These are phyloP conservation scores for Raffaelea arxii DNA, from an alignment of 2,329 filamentous ascomycete species.

Conservation along the genomic window DNA sequence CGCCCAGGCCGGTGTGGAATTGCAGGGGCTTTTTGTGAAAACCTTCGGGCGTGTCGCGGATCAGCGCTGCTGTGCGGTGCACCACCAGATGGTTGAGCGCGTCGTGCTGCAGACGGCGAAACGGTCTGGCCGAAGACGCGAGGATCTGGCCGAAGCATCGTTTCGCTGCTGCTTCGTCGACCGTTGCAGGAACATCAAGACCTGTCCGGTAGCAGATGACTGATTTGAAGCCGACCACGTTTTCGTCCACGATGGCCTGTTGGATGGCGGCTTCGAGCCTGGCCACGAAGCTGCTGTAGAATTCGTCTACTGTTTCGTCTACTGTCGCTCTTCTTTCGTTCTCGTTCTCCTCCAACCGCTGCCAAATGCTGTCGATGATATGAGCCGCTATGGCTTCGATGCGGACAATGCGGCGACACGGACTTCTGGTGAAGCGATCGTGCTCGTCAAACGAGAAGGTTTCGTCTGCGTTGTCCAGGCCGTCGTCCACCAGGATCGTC, in stretches of 20 bases:
- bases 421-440: conserved; percentile 51
- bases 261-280: conserved; percentile 44
- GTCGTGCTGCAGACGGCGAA: conserved; percentile 50
- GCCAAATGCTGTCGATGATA: conserved; percentile 37
- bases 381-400: conserved; percentile 64
- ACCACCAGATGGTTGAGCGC: conserved; percentile 63
- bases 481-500: conserved; percentile 69
- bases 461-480: conserved; percentile 45
- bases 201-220: conserved; percentile 76
- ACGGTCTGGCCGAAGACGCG: conserved; percentile 16
- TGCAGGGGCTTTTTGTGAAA: conserved; percentile 61
- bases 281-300: conserved; percentile 34
- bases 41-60: conserved; percentile 32
- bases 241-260: conserved; percentile 49
- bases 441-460: conserved; percentile 56
- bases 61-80: conserved; percentile 48
- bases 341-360: no score
- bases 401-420: conserved; percentile 64
- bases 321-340: no score
- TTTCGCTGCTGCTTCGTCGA: conserved; percentile 31
- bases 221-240: conserved; percentile 73
- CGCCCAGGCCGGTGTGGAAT: conserved; percentile 75
- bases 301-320: conserved; percentile 25
- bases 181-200: conserved; percentile 43
- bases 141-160: conserved; percentile 26